Evolutionary conservation across 257 asterid genomes (phyloP), one percentile per base, ranked within the genome.

Genomic region (Nicotiana knightiana): DNA sequence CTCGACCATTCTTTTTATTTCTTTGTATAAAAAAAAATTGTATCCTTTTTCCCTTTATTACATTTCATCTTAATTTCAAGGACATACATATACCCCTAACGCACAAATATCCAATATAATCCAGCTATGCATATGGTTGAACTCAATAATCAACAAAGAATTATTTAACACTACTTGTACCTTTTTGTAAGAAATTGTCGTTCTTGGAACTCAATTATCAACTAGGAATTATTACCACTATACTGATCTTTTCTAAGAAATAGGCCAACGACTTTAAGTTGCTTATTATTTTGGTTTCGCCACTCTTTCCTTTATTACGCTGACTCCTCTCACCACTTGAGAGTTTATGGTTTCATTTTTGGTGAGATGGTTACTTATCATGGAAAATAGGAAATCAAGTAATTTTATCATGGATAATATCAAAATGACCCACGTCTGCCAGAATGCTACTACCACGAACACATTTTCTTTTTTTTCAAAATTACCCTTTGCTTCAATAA

Each of bases 91-190:
- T 10, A 58, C n/a, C n/a, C 4, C 1, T 37, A 37, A 51, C 55
- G 15, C 3, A 6, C 1, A 71, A 12, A 46, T 46, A 71, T 71
- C n/a, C 73, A 65, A 10, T 32, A 0, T 3, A 9, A 30, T 32
- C 71, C 61, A 71, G 61, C 79, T 21, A 71, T 46, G 21, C 77
- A n/a, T 71, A 71, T 71, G n/a, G 10, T 70, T 70, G 33, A 70
- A 39, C 28, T n/a, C 58, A 70, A 10, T 70, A 43, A 24, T 70
- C 21, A 70, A 12, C 37, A 5, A 57, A 57, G 62, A 57, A 6
- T 57, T 57, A 16, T 18, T 57, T 4, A 1, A 9, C 24, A 16
- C 0, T 17, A 5, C 12, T 4, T 5, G 16, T 51, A 51, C 17
- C 24, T 57, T 57, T 57, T 21, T 57, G 9, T 57, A 57, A 57